Evolutionary conservation across 495 filamentous ascomycete genomes (phyloP), one percentile per base, ranked within the genome.

Genomic region (Podospora didyma): DNA sequence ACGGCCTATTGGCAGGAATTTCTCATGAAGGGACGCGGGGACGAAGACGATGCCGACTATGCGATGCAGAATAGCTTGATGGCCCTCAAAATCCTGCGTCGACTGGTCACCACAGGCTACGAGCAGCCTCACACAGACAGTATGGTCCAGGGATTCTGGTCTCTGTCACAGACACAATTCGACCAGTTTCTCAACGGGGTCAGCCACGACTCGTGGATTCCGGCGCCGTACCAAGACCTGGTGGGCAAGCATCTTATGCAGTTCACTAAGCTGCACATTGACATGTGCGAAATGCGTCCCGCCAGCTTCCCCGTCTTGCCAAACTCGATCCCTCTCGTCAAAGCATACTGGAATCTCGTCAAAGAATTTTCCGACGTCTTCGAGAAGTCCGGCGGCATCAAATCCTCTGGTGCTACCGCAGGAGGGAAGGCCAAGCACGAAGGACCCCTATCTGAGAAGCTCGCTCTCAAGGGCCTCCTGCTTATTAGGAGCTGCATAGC

Each of bases 161-260:
- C 74, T 4, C 67, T 87, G 22, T 85, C 85, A 3, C 82, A 85
- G 56, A 72, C 73, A 10, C 90, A 96, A 52, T 87, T 95, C 51
- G 83, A 80, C 48, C 79, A 86, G 41, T 86, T 93, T 54, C 75
- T 90, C 19, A 67, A 55, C 23, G 75, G 82, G 56, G 61, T 80
- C 41, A 66, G 73, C 51, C 72, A 75, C 21, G 76, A 80, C 24
- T 75, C 78, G 54, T 67, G 75, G 54, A 71, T 78, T n/a, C 64
- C 82, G 10, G 65, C 69, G 3, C 63, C 70, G 0, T 76, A 73
- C 14, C 69, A 74, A 49, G 74, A 74, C 22, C 59, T 86, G 26
- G 72, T 95, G n/a, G 88, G 89, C 59, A 92, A 92, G 62, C 93
- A 97, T 58, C 73, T 95, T 7, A 65, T 95, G 49, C 93, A 96